Base-by-base conservation (phyloP, 164 flowering plant genomes). In the Nelumbo lutea region DNA sequence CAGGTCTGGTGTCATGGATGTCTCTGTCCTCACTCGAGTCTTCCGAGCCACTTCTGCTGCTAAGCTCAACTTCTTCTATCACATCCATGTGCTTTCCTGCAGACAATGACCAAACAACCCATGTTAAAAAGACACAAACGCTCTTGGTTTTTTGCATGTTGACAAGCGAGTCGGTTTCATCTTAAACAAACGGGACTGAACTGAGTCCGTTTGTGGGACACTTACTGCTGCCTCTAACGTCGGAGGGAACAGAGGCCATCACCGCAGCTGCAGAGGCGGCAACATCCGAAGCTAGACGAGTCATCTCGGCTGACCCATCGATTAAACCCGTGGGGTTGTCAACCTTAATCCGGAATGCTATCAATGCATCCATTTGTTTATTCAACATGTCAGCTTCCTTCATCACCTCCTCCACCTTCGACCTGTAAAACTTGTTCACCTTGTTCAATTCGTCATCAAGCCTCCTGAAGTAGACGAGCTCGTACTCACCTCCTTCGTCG, bases 381-480 rank as follows among this genome's bases (percentile, higher is more conserved):
- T 77, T 88, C 77, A 91, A 75, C 38, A 79, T 71, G 4, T 78
- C 82, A 0, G 96, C 97, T 55, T 88, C 90, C 11, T 51, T 69
- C 79, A 85, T 59, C 66, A 82, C 78, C 48, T 85, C 83, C 58
- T 77, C 80, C 14, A 88, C 88, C 60, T 86, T 86, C 9, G 43
- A 66, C 81, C 71, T 80, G 44, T 91, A 87, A 68, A 91, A 89
- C 53, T 55, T 64, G 2, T 77, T 42, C 0, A 88, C 93, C 56
- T 90, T 91, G 67, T 89, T 89, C 60, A 91, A 84, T 75, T 91
- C 91, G 27, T 80, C 85, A 65, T 91, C 93, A 38, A 91, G 84
- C 69, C 79, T 79, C 74, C 76, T 69, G 50, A 91, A 91, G 72
- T 80, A 89, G 65, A 76, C 66, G 14, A 77, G 68, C 76, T 91